Percentiles rank a stretch among this genome's conserved stretches.
phyloP scores from a whole-genome alignment of 139 green algal genomes.

The Tetradesmus obliquus region DNA sequence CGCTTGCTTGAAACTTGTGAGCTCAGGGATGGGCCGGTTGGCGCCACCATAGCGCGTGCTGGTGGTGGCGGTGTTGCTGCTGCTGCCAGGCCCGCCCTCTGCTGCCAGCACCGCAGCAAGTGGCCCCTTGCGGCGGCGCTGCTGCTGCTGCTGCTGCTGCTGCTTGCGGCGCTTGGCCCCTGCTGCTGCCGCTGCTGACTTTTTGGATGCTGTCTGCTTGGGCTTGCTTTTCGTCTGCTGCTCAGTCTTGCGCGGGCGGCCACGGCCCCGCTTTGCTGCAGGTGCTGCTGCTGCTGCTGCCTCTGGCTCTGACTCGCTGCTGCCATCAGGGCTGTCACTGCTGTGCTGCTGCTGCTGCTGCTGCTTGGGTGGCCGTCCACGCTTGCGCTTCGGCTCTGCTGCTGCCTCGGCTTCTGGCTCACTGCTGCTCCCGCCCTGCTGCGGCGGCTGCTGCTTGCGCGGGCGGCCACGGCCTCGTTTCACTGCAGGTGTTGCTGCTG shows the following conservation, averaged over 20 bases:
- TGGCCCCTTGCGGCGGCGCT: background rate
- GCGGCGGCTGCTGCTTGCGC: background rate
- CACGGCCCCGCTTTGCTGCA: background rate
- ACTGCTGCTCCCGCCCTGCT: background rate
- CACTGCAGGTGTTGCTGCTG: background rate
- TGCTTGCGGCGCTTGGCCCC: background rate
- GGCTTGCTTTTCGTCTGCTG: background rate
- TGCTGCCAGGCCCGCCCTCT: background rate
- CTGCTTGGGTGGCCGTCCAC: background rate
- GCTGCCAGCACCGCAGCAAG: constrained; percentile 6
- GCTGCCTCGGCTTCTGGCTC: constrained; percentile 12
- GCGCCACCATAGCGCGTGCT: background rate
- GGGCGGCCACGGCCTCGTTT: background rate
- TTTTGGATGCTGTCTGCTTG: background rate
- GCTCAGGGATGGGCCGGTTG: background rate
- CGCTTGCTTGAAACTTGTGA: constrained; percentile 47
- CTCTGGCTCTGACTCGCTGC: background rate
- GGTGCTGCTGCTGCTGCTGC: background rate
- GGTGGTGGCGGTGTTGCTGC: constrained; percentile 15
- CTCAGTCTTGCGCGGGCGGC: background rate
- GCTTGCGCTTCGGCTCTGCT: constrained; percentile 1
- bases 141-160: background rate
- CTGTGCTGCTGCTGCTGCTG: background rate
- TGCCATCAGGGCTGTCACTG: background rate
- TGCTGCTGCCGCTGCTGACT: background rate